Evolutionary conservation across 495 filamentous ascomycete species (phyloP).

Genomic region (Aspergillus cavernicola): DNA sequence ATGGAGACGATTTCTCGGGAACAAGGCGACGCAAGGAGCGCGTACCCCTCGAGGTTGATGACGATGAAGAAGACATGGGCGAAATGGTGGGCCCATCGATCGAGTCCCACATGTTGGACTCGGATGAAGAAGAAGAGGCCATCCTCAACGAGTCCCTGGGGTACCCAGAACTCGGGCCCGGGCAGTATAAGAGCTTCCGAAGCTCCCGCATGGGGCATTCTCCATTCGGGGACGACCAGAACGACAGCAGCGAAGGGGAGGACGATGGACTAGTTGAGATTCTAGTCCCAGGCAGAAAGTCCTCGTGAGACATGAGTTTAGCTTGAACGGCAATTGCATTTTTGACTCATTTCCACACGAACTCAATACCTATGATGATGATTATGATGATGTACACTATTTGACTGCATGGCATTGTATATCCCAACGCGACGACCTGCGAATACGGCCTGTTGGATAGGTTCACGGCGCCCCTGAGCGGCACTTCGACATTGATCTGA

Average conservation of each 20-base stretch:
- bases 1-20: constrained; percentile 33
- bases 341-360: constrained; percentile 10
- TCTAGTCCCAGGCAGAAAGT: constrained; percentile 40
- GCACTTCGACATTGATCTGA: constrained; percentile 9
- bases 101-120: constrained; percentile 38
- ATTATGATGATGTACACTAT: constrained; percentile 19
- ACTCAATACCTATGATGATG: constrained; percentile 14
- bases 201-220: constrained; percentile 32
- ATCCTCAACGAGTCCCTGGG: constrained; percentile 47
- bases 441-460: constrained; percentile 14
- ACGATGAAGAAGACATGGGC: constrained; percentile 49
- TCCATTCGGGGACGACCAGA: constrained; percentile 37
- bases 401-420: constrained; percentile 18
- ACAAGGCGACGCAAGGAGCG: constrained; percentile 36
- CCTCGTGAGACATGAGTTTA: constrained; percentile 17
- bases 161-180: constrained; percentile 37
- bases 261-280: constrained; percentile 50
- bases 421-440: constrained; percentile 11
- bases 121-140: constrained; percentile 47
- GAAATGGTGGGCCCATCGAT: constrained; percentile 45
- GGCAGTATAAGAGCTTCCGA: constrained; percentile 34
- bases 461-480: not conserved
- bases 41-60: constrained; percentile 45
- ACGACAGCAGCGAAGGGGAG: constrained; percentile 47
- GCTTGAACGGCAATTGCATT: not conserved